A percentile compares a stretch with the other conserved stretches of the same genome.
Evolutionary conservation across 129 eudicot species (phyloP).

Genomic region (Lactuca saligna): DNA sequence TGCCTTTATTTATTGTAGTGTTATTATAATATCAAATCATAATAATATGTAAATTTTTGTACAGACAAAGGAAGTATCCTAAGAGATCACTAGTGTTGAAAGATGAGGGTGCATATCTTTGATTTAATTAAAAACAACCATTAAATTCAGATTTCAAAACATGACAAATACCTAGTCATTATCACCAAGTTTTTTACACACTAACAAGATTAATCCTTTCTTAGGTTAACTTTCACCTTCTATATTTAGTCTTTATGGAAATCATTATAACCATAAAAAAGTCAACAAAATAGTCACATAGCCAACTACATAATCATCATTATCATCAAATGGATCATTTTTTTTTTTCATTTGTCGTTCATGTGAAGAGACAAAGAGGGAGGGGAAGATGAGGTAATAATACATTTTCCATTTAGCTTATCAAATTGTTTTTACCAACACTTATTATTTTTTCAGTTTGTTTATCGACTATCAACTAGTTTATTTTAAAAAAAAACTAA

Average conservation of each 20-base stretch:
- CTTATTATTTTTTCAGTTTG: too few relatives aligned
- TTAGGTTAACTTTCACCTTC: slow-evolving; percentile 26
- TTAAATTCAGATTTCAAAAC: not conserved
- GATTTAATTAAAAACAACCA: not conserved
- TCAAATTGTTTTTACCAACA: too few relatives aligned
- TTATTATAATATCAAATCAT: too few relatives aligned
- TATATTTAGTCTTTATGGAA: slow-evolving; percentile 25
- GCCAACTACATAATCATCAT: slow-evolving; percentile 27
- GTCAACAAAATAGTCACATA: slow-evolving; percentile 11
- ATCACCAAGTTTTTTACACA: slow-evolving; percentile 2
- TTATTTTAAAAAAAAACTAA: too few relatives aligned
- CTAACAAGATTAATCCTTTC: slow-evolving; percentile 2
- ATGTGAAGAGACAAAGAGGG: too few relatives aligned
- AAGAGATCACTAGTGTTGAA: slow-evolving; percentile 17
- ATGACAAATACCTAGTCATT: slow-evolving; percentile 26
- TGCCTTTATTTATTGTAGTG: too few relatives aligned
- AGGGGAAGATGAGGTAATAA: too few relatives aligned
- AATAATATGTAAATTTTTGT: not conserved
- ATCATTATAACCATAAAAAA: slow-evolving; percentile 15
- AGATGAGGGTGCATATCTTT: slow-evolving; percentile 31
- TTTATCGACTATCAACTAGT: too few relatives aligned
- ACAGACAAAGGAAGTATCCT: slow-evolving; percentile 13
- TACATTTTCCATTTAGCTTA: too few relatives aligned
- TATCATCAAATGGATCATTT: too few relatives aligned
- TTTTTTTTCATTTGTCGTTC: not conserved